Base-by-base conservation (phyloP, 441 rosid genomes). In the Arabidopsis hybrid region DNA sequence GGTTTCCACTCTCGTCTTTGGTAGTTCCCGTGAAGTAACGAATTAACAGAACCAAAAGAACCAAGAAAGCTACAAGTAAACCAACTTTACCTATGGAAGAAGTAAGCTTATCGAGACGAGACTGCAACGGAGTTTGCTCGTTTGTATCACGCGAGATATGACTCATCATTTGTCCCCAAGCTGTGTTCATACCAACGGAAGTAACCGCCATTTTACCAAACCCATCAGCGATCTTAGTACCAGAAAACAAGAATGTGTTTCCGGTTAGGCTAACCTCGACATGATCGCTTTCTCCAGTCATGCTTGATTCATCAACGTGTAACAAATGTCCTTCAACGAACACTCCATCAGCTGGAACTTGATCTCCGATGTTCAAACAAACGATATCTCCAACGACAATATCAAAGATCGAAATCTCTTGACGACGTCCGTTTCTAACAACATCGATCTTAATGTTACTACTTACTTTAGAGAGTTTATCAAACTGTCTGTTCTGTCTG, bases 121-220 rank as follows among this genome's bases (percentile, higher is more conserved):
- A n/a, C 45, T 82, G 91, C 52, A 87, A 74, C 4, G 86, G 86
- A 6, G 87, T 87, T 46, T 74, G 82, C 45, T 87, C 87, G 7
- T 59, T 55, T 2, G 66, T 81, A 71, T 83, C 87, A 0, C 61
- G 70, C 0, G 76, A 80, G 36, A 87, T 79, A 0, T 78, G 83
- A 76, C 91, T 85, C 91, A 85, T 85, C 88, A 83, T 82, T 71
- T 82, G 76, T 7, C 91, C 89, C 89, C 89, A 87, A 0, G 72
- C 74, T 1, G 91, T 85, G 75, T 75, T 87, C 84, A 83, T 76
- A 0, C 91, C 89, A 0, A 85, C 91, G 1, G 86, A 83, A 31
- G 86, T 87, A 8, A 84, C 86, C 16, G 75, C 56, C 91, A 87
- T 87, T 49, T 67, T 69, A 4, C 77, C 87, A 3, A 79, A 83